Evolutionary conservation across 2,329 filamentous ascomycete species (phyloP), one percentile per base, ranked within the genome.

Genomic region (Rasamsonia emersonii): DNA sequence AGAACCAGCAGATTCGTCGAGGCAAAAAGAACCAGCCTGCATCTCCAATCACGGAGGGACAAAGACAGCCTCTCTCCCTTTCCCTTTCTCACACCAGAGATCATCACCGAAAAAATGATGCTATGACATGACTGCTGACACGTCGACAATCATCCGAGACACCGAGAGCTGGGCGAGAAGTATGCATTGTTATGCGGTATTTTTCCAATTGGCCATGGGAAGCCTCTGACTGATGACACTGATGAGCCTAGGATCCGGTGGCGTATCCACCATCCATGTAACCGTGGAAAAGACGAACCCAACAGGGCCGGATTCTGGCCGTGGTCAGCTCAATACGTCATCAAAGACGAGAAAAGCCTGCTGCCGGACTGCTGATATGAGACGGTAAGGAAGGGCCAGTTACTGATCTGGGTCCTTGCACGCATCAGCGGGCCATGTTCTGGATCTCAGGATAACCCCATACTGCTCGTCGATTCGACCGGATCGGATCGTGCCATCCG

Each of bases 331-430:
- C 8, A 23, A n/a, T n/a, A 23, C 8, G 20, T 8, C 20, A 23
- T 23, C 8, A 8, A 7, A 23, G 7, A 23, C 20, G 20, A 23
- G 20, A 23, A 23, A 7, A 23, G n/a, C 8, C 20, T 23, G 20
- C 20, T 23, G 8, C 8, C n/a, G 20, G n/a, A n/a, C 20, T 23
- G n/a, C 20, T 23, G n/a, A n/a, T n/a, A n/a, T 23, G 8, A n/a
- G n/a, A 23, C 7, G n/a, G n/a, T n/a, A 7, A 23, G n/a, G 8
- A 23, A 23, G n/a, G 20, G n/a, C n/a, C 20, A 23, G n/a, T 23
- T n/a, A 23, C 20, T 23, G 20, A 23, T n/a, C 20, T n/a, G n/a
- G 20, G n/a, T 23, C 20, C 20, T n/a, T n/a, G 20, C n/a, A 23
- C 20, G n/a, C 7, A 23, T n/a, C 20, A 23, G 20, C n/a, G n/a